Conservation (phyloP, 257 asterid genomes). For the Echium plantagineum region DNA sequence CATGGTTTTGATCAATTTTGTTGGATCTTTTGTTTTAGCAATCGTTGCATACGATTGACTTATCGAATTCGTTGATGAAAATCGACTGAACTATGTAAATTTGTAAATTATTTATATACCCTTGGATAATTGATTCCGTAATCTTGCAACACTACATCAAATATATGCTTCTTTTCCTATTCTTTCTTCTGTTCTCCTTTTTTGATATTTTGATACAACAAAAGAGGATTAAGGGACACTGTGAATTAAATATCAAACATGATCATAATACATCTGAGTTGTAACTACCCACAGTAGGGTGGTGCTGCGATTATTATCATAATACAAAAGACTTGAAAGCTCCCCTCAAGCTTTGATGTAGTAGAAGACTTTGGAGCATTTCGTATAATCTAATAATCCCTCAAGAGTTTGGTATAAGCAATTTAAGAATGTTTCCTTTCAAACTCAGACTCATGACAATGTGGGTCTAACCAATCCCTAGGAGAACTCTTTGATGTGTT, state of each 20-base stretch:
- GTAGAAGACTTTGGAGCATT: not conserved
- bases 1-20: not conserved
- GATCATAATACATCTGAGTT: not conserved
- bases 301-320: not conserved
- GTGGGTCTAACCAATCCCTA: conserved; percentile 90
- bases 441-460: conserved; percentile 77
- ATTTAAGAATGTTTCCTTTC: conserved; percentile 35
- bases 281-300: not conserved
- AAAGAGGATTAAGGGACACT: not conserved
- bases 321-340: conserved; percentile 9
- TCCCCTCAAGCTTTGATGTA: conserved; percentile 13
- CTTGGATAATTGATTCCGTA: too few relatives aligned
- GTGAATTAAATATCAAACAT: not conserved
- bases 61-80: not conserved
- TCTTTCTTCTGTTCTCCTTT: too few relatives aligned
- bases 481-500: conserved; percentile 38
- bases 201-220: too few relatives aligned
- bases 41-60: too few relatives aligned
- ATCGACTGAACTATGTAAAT: not conserved
- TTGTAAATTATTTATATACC: too few relatives aligned
- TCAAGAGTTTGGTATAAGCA: not conserved
- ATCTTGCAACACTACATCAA: too few relatives aligned
- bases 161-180: too few relatives aligned
- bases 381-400: not conserved
- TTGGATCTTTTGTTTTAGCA: not conserved